Evolutionary conservation across 2,329 filamentous ascomycete genomes (phyloP), one percentile per base, ranked within the genome.

Genomic region (Colletotrichum sp.): DNA sequence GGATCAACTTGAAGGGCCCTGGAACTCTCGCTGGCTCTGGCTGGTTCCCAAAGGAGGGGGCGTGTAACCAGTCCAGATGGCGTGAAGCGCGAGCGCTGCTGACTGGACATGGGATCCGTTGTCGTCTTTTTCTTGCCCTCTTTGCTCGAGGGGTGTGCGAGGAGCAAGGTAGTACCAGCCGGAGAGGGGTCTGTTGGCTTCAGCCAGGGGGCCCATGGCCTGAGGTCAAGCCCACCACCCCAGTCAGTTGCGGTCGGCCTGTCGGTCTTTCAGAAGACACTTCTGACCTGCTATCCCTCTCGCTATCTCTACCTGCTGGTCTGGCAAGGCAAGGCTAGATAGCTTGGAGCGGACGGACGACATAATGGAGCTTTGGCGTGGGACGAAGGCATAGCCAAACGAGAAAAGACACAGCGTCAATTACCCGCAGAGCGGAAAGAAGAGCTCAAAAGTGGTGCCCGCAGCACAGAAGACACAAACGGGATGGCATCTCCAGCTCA

Each of bases 81-180:
- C 57, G 63, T 44, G 26, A 44, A 73, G 49, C 69, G 34, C 55
- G 32, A 24, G 49, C 49, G 36, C 26, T 30, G 24, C 60, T 75
- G 21, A 64, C 49, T 66, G 52, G 52, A 66, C 68, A 44, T 71
- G 52, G 60, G 69, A 36, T 67, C 69, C 69, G 62, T 75, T 62
- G 72, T 75, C 52, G 67, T 73, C 52, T 24, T 66, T 66, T 49
- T 55, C 52, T 65, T 13, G 62, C 55, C 44, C 30, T 68, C 26
- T n/a, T 57, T 44, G 39, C 36, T 26, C 36, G 16, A 64, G 73
- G 64, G 76, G 82, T 78, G 82, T 82, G 81, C 74, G 74, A 79
- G 78, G 76, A 83, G 79, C 82, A 82, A 79, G 57, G 83, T 84
- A 79, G 80, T 80, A 83, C 83, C 79, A 80, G 79, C 16, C 63